These are phyloP conservation scores for Paramecium tetraurelia DNA, from an alignment of 73 alveolate genomes.

Conservation along the genomic window DNA sequence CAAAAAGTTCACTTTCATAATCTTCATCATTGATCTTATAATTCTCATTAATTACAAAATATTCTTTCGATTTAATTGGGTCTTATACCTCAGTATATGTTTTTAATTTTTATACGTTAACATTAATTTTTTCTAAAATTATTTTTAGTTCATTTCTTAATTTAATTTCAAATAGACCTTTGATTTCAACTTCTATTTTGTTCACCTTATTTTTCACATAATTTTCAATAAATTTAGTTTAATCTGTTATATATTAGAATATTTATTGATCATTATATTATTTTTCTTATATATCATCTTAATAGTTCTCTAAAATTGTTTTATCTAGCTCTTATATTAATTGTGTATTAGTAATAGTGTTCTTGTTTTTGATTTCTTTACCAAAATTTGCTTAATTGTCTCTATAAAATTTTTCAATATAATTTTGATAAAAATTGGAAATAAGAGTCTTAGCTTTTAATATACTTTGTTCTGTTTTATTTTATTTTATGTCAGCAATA, in stretches of 20 bases:
- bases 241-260: neutral
- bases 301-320: too few species aligned
- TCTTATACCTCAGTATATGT: neutral
- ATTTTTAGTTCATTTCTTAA: neutral
- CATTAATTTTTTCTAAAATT: neutral
- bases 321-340: neutral
- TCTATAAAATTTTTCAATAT: neutral
- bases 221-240: neutral
- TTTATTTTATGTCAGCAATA: neutral
- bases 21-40: neutral
- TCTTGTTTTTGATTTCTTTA: neutral
- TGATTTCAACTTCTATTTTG: neutral
- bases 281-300: neutral
- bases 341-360: neutral
- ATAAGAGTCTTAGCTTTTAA: neutral
- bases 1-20: neutral
- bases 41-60: neutral
- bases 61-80: neutral
- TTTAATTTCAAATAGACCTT: neutral
- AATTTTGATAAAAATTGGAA: neutral
- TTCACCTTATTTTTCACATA: neutral
- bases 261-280: neutral
- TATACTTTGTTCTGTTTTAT: neutral
- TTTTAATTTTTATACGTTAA: neutral
- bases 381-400: neutral